These are phyloP conservation scores for Urochloa ruziziensis DNA, from an alignment of 176 grass and related monocot genomes.

Conservation along the genomic window DNA sequence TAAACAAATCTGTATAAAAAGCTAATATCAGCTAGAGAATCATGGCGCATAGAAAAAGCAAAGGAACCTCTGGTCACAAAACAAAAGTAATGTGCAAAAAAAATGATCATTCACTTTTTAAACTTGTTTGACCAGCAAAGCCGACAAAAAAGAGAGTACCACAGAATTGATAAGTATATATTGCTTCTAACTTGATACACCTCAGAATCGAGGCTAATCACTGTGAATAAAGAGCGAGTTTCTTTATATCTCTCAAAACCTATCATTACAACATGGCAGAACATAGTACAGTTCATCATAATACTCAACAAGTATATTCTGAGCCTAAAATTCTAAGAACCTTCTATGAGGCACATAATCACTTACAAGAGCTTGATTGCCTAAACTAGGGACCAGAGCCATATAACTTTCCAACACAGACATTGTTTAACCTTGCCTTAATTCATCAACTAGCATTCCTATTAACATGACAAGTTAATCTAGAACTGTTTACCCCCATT, in stretches of 20 bases:
- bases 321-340: background rate
- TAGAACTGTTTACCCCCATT: too few relatives aligned
- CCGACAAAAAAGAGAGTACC: background rate
- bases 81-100: background rate
- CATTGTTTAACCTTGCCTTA: too few relatives aligned
- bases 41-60: conserved; percentile 15
- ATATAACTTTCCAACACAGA: too few relatives aligned
- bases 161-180: background rate
- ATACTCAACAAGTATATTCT: background rate
- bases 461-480: background rate
- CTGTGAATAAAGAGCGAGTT: background rate
- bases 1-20: conserved; percentile 1
- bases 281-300: background rate
- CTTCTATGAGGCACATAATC: background rate
- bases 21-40: conserved; percentile 1
- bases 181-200: background rate
- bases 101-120: background rate
- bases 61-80: background rate
- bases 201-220: conserved; percentile 11
- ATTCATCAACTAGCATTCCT: too few relatives aligned
- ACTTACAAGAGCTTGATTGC: background rate
- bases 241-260: background rate
- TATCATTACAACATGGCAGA: background rate
- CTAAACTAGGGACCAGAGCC: too few relatives aligned
- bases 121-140: background rate